A percentile compares a stretch with the other conserved stretches of the same genome.
phyloP scores from a whole-genome alignment of 495 filamentous ascomycete genomes.

The Penicillium paxilli region DNA sequence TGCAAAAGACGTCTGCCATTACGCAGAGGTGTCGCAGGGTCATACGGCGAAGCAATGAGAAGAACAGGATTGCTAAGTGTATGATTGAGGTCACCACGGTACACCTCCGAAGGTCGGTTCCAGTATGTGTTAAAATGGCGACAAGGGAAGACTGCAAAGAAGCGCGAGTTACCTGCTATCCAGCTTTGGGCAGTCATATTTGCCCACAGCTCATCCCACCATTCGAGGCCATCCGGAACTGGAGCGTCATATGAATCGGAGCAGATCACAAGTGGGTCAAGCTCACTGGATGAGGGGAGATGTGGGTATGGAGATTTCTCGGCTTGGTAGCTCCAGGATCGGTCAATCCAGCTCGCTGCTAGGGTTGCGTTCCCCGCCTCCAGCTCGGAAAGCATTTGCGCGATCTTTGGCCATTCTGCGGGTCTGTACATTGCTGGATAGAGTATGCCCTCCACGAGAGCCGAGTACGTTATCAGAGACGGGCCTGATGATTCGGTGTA shows the following conservation, averaged over 20 bases:
- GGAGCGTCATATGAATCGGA: conserved; percentile 19
- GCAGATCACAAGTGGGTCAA: conserved; percentile 15
- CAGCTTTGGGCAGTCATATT: conserved; percentile 18
- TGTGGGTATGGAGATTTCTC: not conserved
- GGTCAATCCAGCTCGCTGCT: conserved; percentile 9
- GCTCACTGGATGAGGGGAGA: conserved; percentile 8
- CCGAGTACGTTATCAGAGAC: conserved; percentile 16
- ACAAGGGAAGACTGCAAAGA: conserved; percentile 15
- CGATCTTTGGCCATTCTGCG: conserved; percentile 6
- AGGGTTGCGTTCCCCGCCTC: conserved; percentile 17
- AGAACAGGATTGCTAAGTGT: conserved; percentile 16
- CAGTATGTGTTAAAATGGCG: conserved; percentile 17
- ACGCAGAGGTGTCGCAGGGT: conserved; percentile 17
- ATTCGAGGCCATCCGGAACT: conserved; percentile 13
- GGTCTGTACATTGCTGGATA: conserved; percentile 15
- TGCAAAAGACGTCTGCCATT: conserved; percentile 17
- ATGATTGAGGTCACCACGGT: conserved; percentile 19
- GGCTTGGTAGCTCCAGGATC: conserved; percentile 10
- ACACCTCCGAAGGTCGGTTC: conserved; percentile 15
- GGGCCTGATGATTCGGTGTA: conserved; percentile 13
- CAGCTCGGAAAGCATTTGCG: conserved; percentile 17
- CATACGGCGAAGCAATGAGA: conserved; percentile 15
- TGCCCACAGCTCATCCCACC: conserved; percentile 15
- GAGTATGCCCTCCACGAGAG: conserved; percentile 8
- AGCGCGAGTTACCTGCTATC: conserved; percentile 19